These are phyloP conservation scores for Funneliformis caledonium DNA, from an alignment of 371 early-diverging fungal genomes.

Conservation along the genomic window DNA sequence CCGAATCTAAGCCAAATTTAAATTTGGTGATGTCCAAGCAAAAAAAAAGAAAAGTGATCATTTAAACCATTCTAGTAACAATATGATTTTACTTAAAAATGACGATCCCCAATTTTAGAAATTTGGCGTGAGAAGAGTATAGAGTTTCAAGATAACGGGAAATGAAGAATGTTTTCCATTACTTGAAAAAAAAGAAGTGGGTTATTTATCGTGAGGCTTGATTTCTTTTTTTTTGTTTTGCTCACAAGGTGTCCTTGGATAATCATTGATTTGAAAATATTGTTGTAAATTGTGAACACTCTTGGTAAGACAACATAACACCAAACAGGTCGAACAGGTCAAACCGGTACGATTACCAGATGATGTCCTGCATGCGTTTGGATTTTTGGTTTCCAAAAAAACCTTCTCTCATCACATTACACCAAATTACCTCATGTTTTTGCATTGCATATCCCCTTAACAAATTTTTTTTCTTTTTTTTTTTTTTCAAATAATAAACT, in stretches of 20 bases:
- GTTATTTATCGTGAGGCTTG: slow-evolving; percentile 16
- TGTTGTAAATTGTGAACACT: neutral
- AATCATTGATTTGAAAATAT: neutral
- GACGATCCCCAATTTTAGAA: slow-evolving; percentile 11
- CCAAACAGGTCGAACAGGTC: neutral
- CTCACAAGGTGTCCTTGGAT: slow-evolving; percentile 6
- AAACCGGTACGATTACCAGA: neutral
- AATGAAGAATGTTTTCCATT: neutral
- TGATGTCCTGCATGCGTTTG: neutral
- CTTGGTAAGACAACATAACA: neutral
- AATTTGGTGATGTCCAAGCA: too few species aligned
- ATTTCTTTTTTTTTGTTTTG: neutral
- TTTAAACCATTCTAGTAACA: too few species aligned
- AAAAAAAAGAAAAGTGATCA: too few species aligned
- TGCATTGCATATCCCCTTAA: neutral
- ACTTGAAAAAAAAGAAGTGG: neutral
- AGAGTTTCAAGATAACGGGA: neutral
- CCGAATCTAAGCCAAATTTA: neutral
- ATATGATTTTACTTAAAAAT: neutral
- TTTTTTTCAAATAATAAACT: too few species aligned
- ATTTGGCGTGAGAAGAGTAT: slow-evolving; percentile 18
- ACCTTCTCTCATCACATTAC: neutral
- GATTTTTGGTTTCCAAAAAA: too few species aligned
- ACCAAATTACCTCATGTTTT: neutral
- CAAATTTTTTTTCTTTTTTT: too few species aligned